Evolutionary conservation across 148 eudicot genomes (phyloP).

Genomic region (Pharnaceum exiguum): DNA sequence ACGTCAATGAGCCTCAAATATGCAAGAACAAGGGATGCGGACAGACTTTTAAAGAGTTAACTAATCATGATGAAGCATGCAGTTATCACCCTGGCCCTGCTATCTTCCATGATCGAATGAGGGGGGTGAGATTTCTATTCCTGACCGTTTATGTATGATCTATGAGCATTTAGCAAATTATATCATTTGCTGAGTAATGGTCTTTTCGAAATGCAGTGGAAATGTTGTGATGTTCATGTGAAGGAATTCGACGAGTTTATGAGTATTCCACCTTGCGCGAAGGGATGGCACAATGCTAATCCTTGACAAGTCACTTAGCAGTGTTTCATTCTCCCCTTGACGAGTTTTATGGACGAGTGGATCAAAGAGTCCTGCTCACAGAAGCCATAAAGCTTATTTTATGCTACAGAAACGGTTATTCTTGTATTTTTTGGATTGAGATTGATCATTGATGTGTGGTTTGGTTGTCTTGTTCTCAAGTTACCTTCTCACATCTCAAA

Average conservation of each 20-base stretch:
- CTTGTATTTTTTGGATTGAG: neutral
- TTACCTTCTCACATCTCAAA: too few relatives aligned
- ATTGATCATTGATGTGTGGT: too few relatives aligned
- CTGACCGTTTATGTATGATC: neutral
- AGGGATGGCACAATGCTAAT: conserved; percentile 93
- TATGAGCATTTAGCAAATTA: neutral
- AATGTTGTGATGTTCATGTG: conserved; percentile 90
- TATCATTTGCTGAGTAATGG: neutral
- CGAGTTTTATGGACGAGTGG: conserved; percentile 9
- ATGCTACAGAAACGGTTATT: neutral
- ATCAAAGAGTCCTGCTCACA: neutral
- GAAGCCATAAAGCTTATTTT: neutral
- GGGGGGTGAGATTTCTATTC: conserved; percentile 64
- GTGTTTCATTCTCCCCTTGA: conserved; percentile 1
- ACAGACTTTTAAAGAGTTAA: conserved; percentile 65
- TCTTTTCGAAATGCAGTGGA: conserved; percentile 61
- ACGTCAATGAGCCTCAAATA: conserved; percentile 66
- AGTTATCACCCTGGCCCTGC: conserved; percentile 94
- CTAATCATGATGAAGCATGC: conserved; percentile 84
- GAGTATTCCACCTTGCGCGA: conserved; percentile 80
- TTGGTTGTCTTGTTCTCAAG: too few relatives aligned
- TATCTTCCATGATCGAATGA: conserved; percentile 75
- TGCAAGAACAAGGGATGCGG: conserved; percentile 95
- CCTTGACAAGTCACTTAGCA: conserved; percentile 23
- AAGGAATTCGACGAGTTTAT: conserved; percentile 97